Conservation (phyloP, 163 green algal species). For the Trebouxia gelatinosa region DNA sequence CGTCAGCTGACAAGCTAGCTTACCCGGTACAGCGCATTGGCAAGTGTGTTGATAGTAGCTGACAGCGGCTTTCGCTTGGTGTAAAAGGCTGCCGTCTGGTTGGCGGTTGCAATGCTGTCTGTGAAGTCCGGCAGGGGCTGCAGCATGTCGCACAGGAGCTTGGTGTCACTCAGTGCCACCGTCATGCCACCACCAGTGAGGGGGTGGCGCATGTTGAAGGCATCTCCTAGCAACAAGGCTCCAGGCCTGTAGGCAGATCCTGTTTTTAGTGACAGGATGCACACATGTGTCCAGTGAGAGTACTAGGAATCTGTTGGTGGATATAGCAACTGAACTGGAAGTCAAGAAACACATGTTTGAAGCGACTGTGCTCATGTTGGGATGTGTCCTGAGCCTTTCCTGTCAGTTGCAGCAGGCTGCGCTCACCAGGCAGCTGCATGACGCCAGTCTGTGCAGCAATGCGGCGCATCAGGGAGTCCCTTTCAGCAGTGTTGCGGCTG, state of each 20-base stretch:
- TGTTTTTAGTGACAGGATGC: too few relatives aligned
- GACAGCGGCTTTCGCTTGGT: constrained; percentile 85
- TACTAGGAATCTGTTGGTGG: too few relatives aligned
- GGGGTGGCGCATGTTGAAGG: constrained; percentile 99
- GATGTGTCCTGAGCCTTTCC: too few relatives aligned
- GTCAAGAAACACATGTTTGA: too few relatives aligned
- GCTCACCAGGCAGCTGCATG: constrained; percentile 22
- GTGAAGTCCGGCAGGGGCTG: constrained; percentile 71
- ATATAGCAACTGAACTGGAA: too few relatives aligned
- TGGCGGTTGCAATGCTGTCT: constrained; percentile 66
- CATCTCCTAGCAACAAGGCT: constrained; percentile 93
- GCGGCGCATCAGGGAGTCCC: constrained; percentile 55
- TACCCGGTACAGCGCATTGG: constrained; percentile 95
- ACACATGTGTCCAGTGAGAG: too few relatives aligned
- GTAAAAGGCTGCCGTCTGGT: constrained; percentile 88
- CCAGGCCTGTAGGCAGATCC: constrained; percentile 83
- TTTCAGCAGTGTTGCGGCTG: constrained; percentile 50
- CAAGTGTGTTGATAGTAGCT: constrained; percentile 99
- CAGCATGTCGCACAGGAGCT: constrained; percentile 91
- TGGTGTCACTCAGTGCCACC: constrained; percentile 83
- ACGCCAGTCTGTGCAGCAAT: constrained; percentile 28
- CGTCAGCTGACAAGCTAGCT: not conserved
- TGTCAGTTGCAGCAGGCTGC: too few relatives aligned
- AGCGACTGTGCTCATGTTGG: too few relatives aligned
- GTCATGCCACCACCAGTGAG: constrained; percentile 77